Base-by-base conservation (phyloP, 2,329 filamentous ascomycete genomes). In the Anthostomella pinea region DNA sequence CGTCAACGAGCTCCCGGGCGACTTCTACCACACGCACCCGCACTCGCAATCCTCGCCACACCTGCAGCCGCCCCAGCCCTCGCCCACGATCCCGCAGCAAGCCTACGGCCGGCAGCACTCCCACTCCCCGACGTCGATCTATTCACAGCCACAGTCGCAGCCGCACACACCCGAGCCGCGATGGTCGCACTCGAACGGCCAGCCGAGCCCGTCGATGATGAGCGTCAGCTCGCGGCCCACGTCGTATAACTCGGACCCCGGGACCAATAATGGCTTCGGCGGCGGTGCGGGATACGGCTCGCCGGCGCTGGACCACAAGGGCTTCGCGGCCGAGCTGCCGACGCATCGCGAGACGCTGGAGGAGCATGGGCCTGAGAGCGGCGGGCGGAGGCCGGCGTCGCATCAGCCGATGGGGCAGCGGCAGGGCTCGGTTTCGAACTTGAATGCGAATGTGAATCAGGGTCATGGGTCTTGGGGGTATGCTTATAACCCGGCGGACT, bases 21-120 rank as follows among this genome's bases (percentile, higher is more conserved):
- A 78, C 49, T 73, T 62, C 51, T 69, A 67, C 45, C 61, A 72
- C 28, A n/a, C n/a, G n/a, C n/a, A n/a, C n/a, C n/a, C n/a, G n/a
- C n/a, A n/a, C n/a, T 52, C 65, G 0, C 60, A 65, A 32, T 13
- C 42, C 3, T 56, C 57, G 7, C 53, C 59, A 6, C 45, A 45
- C 13, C 42, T 59, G 5, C 53, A 53, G 14, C 51, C 45, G 2
- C 52, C 54, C 4, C 59, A 59, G 14, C 49, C 56, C 0, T 63
- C 66, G 0, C 60, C 60, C 2, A 45, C 38, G 35, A 49, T 36
- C 38, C 43, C 24, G 32, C 45, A n/a, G n/a, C n/a, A n/a, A n/a
- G n/a, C 29, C 19, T 39, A 49, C 35, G 51, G 57, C 38, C 57
- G 49, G n/a, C n/a, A n/a, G n/a, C n/a, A n/a, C n/a, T n/a, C n/a